phyloP scores from a whole-genome alignment of 306 rosid genomes.

The Cicer chorassanicum region DNA sequence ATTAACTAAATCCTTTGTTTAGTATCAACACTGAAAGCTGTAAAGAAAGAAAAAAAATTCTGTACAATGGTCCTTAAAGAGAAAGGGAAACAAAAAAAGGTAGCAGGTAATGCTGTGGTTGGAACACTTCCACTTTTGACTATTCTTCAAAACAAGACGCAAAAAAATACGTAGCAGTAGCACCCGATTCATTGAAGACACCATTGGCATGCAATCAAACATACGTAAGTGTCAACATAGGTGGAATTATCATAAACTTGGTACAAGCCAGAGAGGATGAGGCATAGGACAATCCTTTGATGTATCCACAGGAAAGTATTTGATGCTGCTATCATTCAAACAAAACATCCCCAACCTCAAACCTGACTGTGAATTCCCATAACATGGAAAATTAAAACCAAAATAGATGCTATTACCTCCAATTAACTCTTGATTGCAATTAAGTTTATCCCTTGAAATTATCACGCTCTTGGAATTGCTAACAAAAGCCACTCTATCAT shows the following conservation, averaged over 20 bases:
- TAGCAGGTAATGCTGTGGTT: too few species aligned
- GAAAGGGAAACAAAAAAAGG: too few species aligned
- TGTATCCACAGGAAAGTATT: background rate
- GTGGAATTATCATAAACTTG: background rate
- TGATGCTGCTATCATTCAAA: background rate
- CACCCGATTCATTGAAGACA: too few species aligned
- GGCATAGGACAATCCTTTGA: background rate
- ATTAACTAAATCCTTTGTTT: background rate
- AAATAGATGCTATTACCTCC: background rate
- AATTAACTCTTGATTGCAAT: background rate
- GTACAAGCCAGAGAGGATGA: background rate
- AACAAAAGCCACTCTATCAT: background rate
- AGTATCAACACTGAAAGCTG: background rate
- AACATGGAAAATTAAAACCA: background rate
- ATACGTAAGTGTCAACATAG: background rate
- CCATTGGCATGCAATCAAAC: background rate
- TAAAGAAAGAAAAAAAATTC: background rate
- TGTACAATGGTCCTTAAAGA: too few species aligned
- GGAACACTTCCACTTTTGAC: too few species aligned
- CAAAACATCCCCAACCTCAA: background rate
- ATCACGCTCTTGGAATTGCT: background rate
- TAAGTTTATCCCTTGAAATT: background rate
- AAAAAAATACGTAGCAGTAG: too few species aligned
- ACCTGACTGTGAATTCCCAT: background rate
- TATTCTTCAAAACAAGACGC: too few species aligned